phyloP scores from a whole-genome alignment of 768 basidiomycete species.

The Crassisporium funariophilum region DNA sequence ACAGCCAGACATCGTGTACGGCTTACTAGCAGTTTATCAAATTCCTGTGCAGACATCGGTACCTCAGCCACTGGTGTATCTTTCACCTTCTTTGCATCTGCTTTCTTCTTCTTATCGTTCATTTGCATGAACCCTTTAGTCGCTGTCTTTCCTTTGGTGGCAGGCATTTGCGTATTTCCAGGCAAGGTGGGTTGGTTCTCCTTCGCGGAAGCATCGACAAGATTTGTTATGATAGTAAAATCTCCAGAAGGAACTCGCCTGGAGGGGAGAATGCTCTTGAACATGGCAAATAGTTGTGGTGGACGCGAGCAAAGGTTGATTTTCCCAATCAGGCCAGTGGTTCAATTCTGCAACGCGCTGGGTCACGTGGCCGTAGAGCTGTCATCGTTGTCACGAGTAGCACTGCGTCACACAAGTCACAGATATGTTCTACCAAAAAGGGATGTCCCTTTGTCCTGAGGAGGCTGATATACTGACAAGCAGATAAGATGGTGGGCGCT shows the following conservation, averaged over 20 bases:
- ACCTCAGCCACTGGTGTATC: constrained; percentile 41
- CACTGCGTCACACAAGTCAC: too few species aligned
- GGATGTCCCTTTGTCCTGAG: too few species aligned
- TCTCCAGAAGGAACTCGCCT: constrained; percentile 68
- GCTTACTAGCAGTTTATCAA: constrained; percentile 80
- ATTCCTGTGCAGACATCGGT: constrained; percentile 51
- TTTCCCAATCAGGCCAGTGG: constrained; percentile 35
- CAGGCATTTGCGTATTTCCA: constrained; percentile 17
- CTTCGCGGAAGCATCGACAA: constrained; percentile 57
- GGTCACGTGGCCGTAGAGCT: constrained; percentile 22
- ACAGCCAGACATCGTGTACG: neutral
- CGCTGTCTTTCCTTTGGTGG: constrained; percentile 23
- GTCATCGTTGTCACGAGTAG: neutral
- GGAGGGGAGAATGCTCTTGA: constrained; percentile 77
- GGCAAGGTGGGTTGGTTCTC: constrained; percentile 59
- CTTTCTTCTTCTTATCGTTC: constrained; percentile 44
- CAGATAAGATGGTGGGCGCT: too few species aligned
- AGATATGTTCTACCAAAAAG: too few species aligned
- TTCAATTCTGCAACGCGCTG: constrained; percentile 35
- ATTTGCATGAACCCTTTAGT: constrained; percentile 35
- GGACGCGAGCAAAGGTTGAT: constrained; percentile 24
- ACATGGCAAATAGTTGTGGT: constrained; percentile 54
- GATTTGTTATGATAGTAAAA: constrained; percentile 70
- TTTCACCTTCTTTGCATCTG: constrained; percentile 42
- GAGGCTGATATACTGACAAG: too few species aligned